A percentile compares a stretch with the other conserved stretches of the same genome.
phyloP scores from a whole-genome alignment of 768 basidiomycete genomes.

The Pseudohyphozyma bogoriensis region DNA sequence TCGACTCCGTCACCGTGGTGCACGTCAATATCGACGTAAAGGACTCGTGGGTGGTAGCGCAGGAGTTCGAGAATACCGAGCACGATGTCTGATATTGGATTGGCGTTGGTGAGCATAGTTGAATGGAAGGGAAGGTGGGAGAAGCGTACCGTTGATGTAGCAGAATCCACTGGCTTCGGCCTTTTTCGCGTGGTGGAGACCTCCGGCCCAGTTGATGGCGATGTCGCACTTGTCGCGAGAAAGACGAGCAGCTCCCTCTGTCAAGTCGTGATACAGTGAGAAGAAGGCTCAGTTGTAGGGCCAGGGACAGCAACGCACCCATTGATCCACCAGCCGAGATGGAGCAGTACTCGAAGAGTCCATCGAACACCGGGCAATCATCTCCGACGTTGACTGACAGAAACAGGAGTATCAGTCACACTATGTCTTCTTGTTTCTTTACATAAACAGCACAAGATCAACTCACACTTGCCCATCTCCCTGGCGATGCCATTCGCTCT shows the following conservation, averaged over 20 bases:
- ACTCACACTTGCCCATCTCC: conserved; percentile 28
- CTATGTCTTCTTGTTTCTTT: background rate
- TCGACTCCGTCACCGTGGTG: conserved; percentile 99
- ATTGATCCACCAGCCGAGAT: conserved; percentile 99
- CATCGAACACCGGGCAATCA: conserved; percentile 97
- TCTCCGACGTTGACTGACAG: conserved; percentile 86
- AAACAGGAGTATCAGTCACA: background rate
- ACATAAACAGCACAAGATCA: background rate
- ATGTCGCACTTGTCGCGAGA: conserved; percentile 98
- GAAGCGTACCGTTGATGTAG: conserved; percentile 77
- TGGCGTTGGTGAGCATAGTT: conserved; percentile 44
- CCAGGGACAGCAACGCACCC: conserved; percentile 51
- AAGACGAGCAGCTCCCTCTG: conserved; percentile 92
- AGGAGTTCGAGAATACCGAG: conserved; percentile 90
- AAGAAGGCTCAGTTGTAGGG: background rate
- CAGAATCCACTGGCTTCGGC: conserved; percentile 98
- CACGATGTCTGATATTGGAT: conserved; percentile 66
- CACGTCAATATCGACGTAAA: conserved; percentile 97
- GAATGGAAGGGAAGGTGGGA: background rate
- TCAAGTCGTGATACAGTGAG: background rate
- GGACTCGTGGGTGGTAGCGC: conserved; percentile 77
- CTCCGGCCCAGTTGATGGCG: conserved; percentile 98
- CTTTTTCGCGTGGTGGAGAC: conserved; percentile 97
- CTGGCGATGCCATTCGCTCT: conserved; percentile 19
- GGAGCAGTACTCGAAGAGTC: conserved; percentile 95